Evolutionary conservation across 257 asterid genomes (phyloP).

Genomic region (Craterostigma plantagineum): DNA sequence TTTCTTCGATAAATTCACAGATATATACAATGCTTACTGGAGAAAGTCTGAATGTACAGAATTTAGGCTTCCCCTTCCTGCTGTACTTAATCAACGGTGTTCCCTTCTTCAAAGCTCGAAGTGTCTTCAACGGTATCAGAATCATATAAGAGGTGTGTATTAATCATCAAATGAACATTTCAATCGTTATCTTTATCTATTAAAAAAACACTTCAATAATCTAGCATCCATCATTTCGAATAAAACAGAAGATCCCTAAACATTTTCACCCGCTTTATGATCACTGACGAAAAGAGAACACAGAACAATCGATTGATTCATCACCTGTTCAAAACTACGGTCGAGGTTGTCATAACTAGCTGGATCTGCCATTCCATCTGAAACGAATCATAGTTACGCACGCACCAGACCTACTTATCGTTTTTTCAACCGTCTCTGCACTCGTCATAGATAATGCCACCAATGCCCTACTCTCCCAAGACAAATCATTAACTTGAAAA

Average conservation of each 20-base stretch:
- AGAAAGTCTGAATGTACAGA: slow-evolving; percentile 76
- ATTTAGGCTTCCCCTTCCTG: slow-evolving; percentile 85
- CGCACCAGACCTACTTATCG: slow-evolving; percentile 23
- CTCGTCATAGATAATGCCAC: slow-evolving; percentile 37
- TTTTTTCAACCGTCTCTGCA: slow-evolving; percentile 31
- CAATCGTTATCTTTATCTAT: slow-evolving; percentile 1
- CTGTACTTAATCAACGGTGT: slow-evolving; percentile 83
- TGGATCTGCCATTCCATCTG: slow-evolving; percentile 98
- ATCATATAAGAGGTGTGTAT: slow-evolving; percentile 5
- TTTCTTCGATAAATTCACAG: background rate
- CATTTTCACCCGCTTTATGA: background rate
- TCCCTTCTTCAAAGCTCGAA: slow-evolving; percentile 76
- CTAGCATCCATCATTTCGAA: background rate
- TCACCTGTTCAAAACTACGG: slow-evolving; percentile 81
- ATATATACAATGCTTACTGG: slow-evolving; percentile 32
- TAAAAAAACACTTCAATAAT: background rate
- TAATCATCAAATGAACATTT: background rate
- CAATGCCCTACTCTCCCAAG: slow-evolving; percentile 22
- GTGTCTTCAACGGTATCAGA: slow-evolving; percentile 29
- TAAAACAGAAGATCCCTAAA: background rate
- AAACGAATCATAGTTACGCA: slow-evolving; percentile 38
- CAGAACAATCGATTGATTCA: background rate
- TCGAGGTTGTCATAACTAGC: slow-evolving; percentile 61
- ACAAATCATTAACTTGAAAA: slow-evolving; percentile 36
- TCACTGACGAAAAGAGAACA: background rate